These are phyloP conservation scores for Tothia fuscella DNA, from an alignment of 2,329 filamentous ascomycete genomes.

Conservation along the genomic window DNA sequence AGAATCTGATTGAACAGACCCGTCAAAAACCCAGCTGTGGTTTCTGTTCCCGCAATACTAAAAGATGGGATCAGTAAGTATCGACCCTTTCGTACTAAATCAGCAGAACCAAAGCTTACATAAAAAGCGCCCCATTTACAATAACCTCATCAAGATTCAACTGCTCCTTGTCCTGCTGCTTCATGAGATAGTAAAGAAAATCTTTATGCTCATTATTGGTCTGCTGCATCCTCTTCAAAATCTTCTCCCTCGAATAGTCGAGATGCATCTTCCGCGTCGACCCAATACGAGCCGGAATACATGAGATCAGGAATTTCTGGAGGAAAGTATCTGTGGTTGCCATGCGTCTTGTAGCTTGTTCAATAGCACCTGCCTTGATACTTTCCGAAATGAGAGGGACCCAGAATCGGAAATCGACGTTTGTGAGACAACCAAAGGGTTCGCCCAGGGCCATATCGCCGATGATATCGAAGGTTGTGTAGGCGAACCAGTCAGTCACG, in stretches of 20 bases:
- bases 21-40: slow-evolving; percentile 29
- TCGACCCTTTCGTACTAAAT: slow-evolving; percentile 24
- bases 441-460: slow-evolving; percentile 21
- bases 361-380: not conserved
- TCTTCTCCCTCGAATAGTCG: slow-evolving; percentile 16
- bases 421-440: slow-evolving; percentile 16
- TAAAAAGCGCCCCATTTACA: slow-evolving; percentile 22
- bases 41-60: slow-evolving; percentile 35
- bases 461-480: slow-evolving; percentile 15
- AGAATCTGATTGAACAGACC: slow-evolving; percentile 25
- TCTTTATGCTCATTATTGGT: slow-evolving; percentile 15
- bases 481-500: slow-evolving; percentile 10
- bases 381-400: slow-evolving; percentile 12
- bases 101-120: slow-evolving; percentile 28
- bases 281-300: slow-evolving; percentile 13
- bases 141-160: slow-evolving; percentile 18
- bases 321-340: slow-evolving; percentile 13
- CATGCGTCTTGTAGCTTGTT: slow-evolving; percentile 10
- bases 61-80: slow-evolving; percentile 25
- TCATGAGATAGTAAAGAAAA: slow-evolving; percentile 1
- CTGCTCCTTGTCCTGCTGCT: slow-evolving; percentile 18
- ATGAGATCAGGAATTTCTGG: slow-evolving; percentile 14
- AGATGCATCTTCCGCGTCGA: slow-evolving; percentile 14
- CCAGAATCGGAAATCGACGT: slow-evolving; percentile 15
- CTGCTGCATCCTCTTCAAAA: slow-evolving; percentile 12